phyloP scores from a whole-genome alignment of 179 eudicot genomes.

The Corrigiola litoralis region DNA sequence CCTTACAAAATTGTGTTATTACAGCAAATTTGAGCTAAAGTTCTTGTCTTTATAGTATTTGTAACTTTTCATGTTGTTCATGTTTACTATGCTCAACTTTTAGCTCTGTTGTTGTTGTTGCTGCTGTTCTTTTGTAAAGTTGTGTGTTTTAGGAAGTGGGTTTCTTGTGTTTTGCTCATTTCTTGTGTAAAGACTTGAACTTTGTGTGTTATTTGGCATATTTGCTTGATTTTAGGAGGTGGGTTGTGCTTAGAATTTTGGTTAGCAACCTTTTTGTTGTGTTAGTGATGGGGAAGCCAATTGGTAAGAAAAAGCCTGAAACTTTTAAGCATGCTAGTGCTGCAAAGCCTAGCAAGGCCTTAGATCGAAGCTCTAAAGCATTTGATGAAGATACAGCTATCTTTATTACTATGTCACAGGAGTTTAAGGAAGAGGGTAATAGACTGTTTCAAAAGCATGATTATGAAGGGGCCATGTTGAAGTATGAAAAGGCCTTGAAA shows the following conservation, averaged over 20 bases:
- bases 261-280: conserved; percentile 4
- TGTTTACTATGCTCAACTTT: conserved; percentile 11
- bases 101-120: conserved; percentile 1
- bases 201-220: conserved; percentile 1
- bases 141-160: conserved; percentile 4
- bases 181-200: conserved; percentile 2
- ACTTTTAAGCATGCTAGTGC: conserved; percentile 33
- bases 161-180: conserved; percentile 11
- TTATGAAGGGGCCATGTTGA: conserved; percentile 79
- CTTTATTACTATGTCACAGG: conserved; percentile 79
- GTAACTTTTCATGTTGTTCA: conserved; percentile 6
- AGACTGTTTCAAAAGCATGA: conserved; percentile 64
- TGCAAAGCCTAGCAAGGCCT: conserved; percentile 30
- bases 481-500: conserved; percentile 79
- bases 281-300: conserved; percentile 70
- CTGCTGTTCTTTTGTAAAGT: not conserved
- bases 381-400: conserved; percentile 86
- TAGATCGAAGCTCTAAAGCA: conserved; percentile 50
- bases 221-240: conserved; percentile 9
- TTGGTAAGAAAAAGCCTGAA: conserved; percentile 49
- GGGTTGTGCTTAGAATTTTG: conserved; percentile 16
- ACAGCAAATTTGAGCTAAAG: conserved; percentile 1
- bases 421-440: conserved; percentile 83
- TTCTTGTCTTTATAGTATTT: not conserved
- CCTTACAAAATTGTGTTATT: conserved; percentile 15